phyloP scores from a whole-genome alignment of 75 land plant genomes.

The Picea glauca region DNA sequence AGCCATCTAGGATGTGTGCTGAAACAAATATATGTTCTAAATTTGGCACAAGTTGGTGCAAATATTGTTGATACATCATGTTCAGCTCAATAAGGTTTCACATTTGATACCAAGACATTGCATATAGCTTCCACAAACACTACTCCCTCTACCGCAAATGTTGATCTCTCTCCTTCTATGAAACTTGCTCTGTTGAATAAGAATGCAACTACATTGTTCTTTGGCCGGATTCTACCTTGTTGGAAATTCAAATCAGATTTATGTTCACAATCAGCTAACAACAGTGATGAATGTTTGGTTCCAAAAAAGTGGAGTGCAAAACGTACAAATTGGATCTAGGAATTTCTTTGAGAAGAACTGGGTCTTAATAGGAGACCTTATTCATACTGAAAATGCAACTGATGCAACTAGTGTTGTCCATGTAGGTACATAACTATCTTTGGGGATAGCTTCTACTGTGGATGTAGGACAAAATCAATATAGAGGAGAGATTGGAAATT shows the following conservation, averaged over 20 bases:
- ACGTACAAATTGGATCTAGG: slow-evolving; percentile 22
- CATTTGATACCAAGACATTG: background rate
- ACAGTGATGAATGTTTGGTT: background rate
- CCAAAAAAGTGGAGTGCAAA: slow-evolving; percentile 19
- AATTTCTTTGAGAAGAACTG: slow-evolving; percentile 16
- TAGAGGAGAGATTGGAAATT: slow-evolving; percentile 10
- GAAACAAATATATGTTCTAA: background rate
- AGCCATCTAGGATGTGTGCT: slow-evolving; percentile 21
- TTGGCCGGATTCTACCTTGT: background rate
- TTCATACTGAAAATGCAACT: background rate
- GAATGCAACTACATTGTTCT: slow-evolving; percentile 35
- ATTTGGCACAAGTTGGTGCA: background rate
- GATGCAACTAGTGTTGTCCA: background rate
- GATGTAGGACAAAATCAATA: slow-evolving; percentile 23
- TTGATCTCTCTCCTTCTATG: slow-evolving; percentile 19
- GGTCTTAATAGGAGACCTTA: background rate
- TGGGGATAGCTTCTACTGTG: slow-evolving; percentile 10
- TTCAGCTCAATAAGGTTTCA: background rate
- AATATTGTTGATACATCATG: background rate
- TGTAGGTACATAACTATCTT: slow-evolving; percentile 14
- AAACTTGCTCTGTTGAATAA: slow-evolving; percentile 32
- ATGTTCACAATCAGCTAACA: slow-evolving; percentile 3
- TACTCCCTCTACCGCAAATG: background rate
- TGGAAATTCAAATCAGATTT: background rate
- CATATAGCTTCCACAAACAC: background rate